Percentiles rank a stretch among this genome's conserved stretches.
These are phyloP conservation scores for Xylaria intraflava DNA, from an alignment of 495 filamentous ascomycete genomes.

Conservation along the genomic window DNA sequence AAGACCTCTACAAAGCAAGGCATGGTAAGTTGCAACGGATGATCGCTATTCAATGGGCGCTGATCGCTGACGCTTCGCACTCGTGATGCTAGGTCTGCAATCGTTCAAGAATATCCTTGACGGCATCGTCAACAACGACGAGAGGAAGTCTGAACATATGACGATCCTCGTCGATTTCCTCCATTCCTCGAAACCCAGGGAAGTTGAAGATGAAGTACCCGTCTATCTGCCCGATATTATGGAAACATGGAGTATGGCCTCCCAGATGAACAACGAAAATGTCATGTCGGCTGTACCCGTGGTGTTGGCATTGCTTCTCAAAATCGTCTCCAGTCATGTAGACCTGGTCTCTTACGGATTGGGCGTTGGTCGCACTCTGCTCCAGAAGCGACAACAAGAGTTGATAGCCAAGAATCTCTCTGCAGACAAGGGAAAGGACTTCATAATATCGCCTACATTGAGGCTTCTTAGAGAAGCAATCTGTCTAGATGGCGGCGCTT, in stretches of 20 bases:
- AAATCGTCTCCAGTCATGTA: conserved; percentile 59
- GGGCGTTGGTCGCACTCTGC: conserved; percentile 62
- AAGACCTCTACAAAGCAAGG: conserved; percentile 53
- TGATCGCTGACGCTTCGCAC: conserved; percentile 8
- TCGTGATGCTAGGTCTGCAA: conserved; percentile 51
- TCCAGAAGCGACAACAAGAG: conserved; percentile 66
- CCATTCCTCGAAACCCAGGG: conserved; percentile 54
- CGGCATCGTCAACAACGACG: conserved; percentile 51
- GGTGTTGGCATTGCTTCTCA: conserved; percentile 68
- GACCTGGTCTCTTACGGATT: conserved; percentile 66
- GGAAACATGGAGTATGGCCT: conserved; percentile 70
- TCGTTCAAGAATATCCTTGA: conserved; percentile 73
- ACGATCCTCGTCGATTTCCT: conserved; percentile 67
- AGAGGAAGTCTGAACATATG: conserved; percentile 41
- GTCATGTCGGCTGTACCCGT: conserved; percentile 69
- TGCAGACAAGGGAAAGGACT: conserved; percentile 68
- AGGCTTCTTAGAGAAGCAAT: conserved; percentile 73
- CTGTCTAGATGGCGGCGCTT: conserved; percentile 71
- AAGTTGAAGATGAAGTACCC: conserved; percentile 44
- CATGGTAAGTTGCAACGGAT: conserved; percentile 48
- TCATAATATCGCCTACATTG: conserved; percentile 76
- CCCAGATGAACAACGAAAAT: conserved; percentile 63
- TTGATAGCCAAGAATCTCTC: conserved; percentile 66
- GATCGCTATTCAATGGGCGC: not conserved
- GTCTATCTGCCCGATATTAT: conserved; percentile 67